A percentile compares a stretch with the other conserved stretches of the same genome.
Conservation (phyloP, 1,139 yeast species). For the Saccharomyces hybrid region DNA sequence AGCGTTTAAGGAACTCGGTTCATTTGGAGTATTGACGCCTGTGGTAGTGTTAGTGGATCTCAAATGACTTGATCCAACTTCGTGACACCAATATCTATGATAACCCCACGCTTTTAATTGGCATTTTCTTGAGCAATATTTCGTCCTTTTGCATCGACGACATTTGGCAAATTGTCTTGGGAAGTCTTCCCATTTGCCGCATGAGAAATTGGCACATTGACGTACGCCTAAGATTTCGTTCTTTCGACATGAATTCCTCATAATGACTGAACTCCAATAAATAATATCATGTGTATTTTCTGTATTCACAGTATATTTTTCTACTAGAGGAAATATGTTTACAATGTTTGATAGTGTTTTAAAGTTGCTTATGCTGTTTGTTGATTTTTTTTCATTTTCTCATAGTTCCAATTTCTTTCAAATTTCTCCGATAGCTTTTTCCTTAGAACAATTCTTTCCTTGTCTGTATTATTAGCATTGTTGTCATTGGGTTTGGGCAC, state of each 20-base stretch:
- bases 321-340: slow-evolving; percentile 84
- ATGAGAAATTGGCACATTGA: slow-evolving; percentile 87
- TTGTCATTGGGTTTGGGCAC: neutral
- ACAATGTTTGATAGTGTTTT: slow-evolving; percentile 33
- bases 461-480: neutral
- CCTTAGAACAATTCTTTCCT: neutral
- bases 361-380: slow-evolving; percentile 12
- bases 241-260: slow-evolving; percentile 89
- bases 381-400: slow-evolving; percentile 14
- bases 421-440: slow-evolving; percentile 2
- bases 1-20: neutral
- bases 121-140: slow-evolving; percentile 88
- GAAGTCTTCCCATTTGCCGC: slow-evolving; percentile 91
- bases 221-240: slow-evolving; percentile 90
- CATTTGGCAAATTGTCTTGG: slow-evolving; percentile 94
- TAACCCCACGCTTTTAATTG: slow-evolving; percentile 88
- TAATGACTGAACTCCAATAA: slow-evolving; percentile 95
- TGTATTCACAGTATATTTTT: slow-evolving; percentile 72
- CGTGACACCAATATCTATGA: slow-evolving; percentile 86
- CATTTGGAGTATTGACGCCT: slow-evolving; percentile 8
- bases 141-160: slow-evolving; percentile 86
- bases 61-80: slow-evolving; percentile 17
- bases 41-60: slow-evolving; percentile 6
- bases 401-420: slow-evolving; percentile 14
- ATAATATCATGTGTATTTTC: slow-evolving; percentile 66